phyloP scores from a whole-genome alignment of 768 basidiomycete species.

The Tricholomella constricta region DNA sequence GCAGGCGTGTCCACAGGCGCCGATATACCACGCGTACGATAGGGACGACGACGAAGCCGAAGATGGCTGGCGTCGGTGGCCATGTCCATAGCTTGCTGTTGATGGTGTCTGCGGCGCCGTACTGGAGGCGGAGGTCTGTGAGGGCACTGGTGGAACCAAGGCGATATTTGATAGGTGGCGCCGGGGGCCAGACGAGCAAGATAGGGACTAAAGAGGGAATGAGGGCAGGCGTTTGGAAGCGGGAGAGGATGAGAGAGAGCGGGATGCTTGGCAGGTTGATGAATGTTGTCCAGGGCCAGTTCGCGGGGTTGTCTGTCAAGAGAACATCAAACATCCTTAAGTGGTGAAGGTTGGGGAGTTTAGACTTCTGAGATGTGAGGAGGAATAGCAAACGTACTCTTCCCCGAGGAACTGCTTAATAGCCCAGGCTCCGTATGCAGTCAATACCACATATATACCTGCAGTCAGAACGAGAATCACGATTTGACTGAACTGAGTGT shows the following conservation, averaged over 20 bases:
- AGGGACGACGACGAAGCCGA: constrained; percentile 55
- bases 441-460: constrained; percentile 51
- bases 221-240: constrained; percentile 42
- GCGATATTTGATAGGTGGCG: constrained; percentile 31
- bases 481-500: too few relatives aligned
- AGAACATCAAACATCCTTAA: constrained; percentile 62
- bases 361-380: neutral
- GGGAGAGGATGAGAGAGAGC: constrained; percentile 63
- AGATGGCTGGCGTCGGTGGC: constrained; percentile 64
- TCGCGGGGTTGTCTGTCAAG: constrained; percentile 65
- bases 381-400: constrained; percentile 44
- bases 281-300: constrained; percentile 79
- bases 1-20: constrained; percentile 38
- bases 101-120: neutral
- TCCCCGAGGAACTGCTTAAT: constrained; percentile 67
- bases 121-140: constrained; percentile 19
- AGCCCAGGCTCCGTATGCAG: constrained; percentile 75
- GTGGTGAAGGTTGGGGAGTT: neutral
- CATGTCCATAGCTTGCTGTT: constrained; percentile 31
- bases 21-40: constrained; percentile 47
- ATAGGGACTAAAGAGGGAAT: constrained; percentile 44
- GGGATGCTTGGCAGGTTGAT: constrained; percentile 76
- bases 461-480: neutral
- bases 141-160: constrained; percentile 30
- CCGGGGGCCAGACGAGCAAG: constrained; percentile 49